phyloP scores from a whole-genome alignment of 2,329 filamentous ascomycete species.

The Epichloe gansuensis region DNA sequence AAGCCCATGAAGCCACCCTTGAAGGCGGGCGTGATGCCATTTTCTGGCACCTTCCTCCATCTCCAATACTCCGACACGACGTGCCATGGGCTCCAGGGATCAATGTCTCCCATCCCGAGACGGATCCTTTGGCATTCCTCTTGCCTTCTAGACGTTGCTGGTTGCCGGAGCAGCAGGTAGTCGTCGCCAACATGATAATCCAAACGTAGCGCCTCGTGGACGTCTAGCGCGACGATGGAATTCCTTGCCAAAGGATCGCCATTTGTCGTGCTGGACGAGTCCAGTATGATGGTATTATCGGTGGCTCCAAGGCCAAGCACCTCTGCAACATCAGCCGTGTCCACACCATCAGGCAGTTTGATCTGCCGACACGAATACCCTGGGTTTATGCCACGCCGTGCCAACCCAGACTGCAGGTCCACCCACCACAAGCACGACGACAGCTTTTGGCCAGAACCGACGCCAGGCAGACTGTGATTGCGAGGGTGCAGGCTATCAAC shows the following conservation, averaged over 20 bases:
- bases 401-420: constrained; percentile 15
- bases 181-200: constrained; percentile 42
- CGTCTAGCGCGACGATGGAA: constrained; percentile 60
- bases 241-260: constrained; percentile 36
- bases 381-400: constrained; percentile 16
- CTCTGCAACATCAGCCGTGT: constrained; percentile 43
- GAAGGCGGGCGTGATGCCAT: constrained; percentile 38
- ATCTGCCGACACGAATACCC: constrained; percentile 30
- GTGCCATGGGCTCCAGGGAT: constrained; percentile 33
- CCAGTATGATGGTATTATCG: constrained; percentile 44
- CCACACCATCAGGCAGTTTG: constrained; percentile 30
- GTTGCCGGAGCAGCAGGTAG: constrained; percentile 19
- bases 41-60: constrained; percentile 12
- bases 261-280: constrained; percentile 43
- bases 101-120: constrained; percentile 10
- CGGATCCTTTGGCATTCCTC: constrained; percentile 16
- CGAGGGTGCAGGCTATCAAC: constrained; percentile 13
- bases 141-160: constrained; percentile 8
- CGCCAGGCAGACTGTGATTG: constrained; percentile 4
- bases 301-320: constrained; percentile 25
- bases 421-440: constrained; percentile 12
- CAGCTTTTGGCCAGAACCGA: constrained; percentile 11
- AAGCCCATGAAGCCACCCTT: constrained; percentile 78
- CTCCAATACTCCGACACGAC: constrained; percentile 34
- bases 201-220: constrained; percentile 42